Base-by-base conservation (phyloP, 805 yeast genomes). In the Lachancea kluyveri region DNA sequence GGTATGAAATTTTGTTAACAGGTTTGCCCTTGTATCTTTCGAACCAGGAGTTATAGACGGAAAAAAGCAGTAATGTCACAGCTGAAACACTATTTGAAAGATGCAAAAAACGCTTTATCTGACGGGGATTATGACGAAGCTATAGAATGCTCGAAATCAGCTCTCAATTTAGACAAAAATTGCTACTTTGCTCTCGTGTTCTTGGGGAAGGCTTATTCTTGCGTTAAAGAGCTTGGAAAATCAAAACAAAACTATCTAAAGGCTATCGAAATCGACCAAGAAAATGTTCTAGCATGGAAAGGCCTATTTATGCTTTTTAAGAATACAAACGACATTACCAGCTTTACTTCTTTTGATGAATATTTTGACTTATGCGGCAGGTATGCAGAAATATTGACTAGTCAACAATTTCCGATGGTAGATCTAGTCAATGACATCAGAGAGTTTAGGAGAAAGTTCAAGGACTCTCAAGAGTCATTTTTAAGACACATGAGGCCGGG, bases 281-380 rank as follows among this genome's bases (percentile, higher is more conserved):
- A 62, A 2, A 73, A 78, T 30, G 41, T 75, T 2, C 53, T 72
- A 16, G 94, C 87, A 0, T 88, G 92, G 94, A 85, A 83, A 48
- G 97, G 97, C 1, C 65, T 79, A 37, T 58, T 76, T 37, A 68
- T 72, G 28, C 54, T 74, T 1, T 39, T 54, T 8, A 42, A 42
- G 23, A 28, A 30, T 1, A 57, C 59, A 33, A 45, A 56, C 8
- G 42, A 45, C 6, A 23, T 54, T 4, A 51, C 62, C 3, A 68
- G 72, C 33, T 62, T 59, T 40, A 46, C 52, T 4, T 35, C 55
- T 3, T 77, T 70, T 52, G 45, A 47, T 25, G 36, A 50, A 17
- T 47, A 42, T 32, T 78, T 80, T 45, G 45, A 54, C 0, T 62
- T 71, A 5, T 49, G 72, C 33, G 64, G 70, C 3, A 57, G 61